Evolutionary conservation across 73 alveolate species (phyloP), one percentile per base, ranked within the genome.

Genomic region (Halteria grandinella): DNA sequence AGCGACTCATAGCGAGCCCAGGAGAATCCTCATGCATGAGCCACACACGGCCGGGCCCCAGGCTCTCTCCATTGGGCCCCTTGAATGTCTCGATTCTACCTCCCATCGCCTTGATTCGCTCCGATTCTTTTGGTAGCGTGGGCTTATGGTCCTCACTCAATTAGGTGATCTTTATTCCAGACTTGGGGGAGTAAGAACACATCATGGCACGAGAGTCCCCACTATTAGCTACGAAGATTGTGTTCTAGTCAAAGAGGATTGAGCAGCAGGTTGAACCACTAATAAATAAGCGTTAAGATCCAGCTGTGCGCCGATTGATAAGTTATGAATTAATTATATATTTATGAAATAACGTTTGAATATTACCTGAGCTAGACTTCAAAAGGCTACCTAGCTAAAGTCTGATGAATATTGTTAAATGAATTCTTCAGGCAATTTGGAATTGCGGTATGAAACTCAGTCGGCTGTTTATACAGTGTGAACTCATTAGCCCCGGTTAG

Each of bases 11-110:
- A 8, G 99, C 99, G 23, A 96, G 89, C 0, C 99, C 99, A 0
- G 99, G 99, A 41, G 88, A 82, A 76, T 96, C 92, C 62, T 83
- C 91, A 66, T 91, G 79, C 75, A 71, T 79, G 55, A 94, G 80
- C 98, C 99, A 96, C 1, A 96, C 98, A 63, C 99, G 90, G 18
- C 91, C 83, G 0, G 99, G 99, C 0, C 99, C 99, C 10, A 89
- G 28, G 79, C 49, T 73, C 63, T 84, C 76, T 20, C 89, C 89
- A 52, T 70, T 62, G 43, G 76, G 83, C 24, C 85, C 88, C 50
- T 77, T 77, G 72, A 57, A 89, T 8, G 96, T 87, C 55, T 86
- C 87, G 11, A 96, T 85, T 81, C 98, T 94, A 20, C 99, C 99
- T 21, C 95, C 94, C 23, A 76, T 62, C 32, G 40, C 34, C 57